phyloP scores from a whole-genome alignment of 2,329 filamentous ascomycete species.

The Fusarium staphyleae region DNA sequence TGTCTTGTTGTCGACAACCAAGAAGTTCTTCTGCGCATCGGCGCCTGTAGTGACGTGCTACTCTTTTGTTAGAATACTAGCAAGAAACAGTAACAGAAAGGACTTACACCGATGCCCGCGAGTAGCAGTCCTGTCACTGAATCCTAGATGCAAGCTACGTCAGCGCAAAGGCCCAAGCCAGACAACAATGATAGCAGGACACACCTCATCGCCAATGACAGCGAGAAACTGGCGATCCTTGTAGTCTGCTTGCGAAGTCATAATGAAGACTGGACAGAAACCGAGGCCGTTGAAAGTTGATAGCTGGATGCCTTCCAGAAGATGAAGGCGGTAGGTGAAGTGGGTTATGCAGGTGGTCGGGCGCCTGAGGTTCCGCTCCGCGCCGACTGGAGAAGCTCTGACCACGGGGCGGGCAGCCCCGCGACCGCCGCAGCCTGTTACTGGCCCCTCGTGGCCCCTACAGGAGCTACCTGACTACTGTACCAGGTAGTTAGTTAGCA shows the following conservation, averaged over 20 bases:
- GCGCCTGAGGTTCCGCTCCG: constrained; percentile 40
- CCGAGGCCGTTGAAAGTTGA: constrained; percentile 6
- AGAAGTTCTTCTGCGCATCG: constrained; percentile 95
- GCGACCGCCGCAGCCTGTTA: constrained; percentile 14
- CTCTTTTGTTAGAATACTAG: background rate
- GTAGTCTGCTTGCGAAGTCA: constrained; percentile 64
- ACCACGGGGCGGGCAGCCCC: constrained; percentile 40
- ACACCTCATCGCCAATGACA: constrained; percentile 95
- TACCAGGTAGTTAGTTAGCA: background rate
- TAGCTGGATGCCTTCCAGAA: constrained; percentile 19
- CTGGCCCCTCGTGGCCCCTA: too few relatives aligned
- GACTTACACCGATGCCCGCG: constrained; percentile 86
- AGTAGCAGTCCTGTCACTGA: constrained; percentile 95
- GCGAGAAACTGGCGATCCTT: constrained; percentile 95
- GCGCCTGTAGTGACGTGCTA: constrained; percentile 91
- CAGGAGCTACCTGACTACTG: too few relatives aligned
- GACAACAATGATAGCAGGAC: constrained; percentile 18
- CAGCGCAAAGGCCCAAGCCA: constrained; percentile 32
- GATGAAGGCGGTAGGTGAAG: constrained; percentile 26
- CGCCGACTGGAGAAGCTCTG: constrained; percentile 38
- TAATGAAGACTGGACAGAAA: constrained; percentile 39
- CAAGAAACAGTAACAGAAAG: constrained; percentile 1
- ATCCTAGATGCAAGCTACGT: constrained; percentile 65
- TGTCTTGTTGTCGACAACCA: constrained; percentile 94
- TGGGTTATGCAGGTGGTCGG: constrained; percentile 18